These are phyloP conservation scores for Telopea speciosissima DNA, from an alignment of 177 flowering plant genomes.

Conservation along the genomic window DNA sequence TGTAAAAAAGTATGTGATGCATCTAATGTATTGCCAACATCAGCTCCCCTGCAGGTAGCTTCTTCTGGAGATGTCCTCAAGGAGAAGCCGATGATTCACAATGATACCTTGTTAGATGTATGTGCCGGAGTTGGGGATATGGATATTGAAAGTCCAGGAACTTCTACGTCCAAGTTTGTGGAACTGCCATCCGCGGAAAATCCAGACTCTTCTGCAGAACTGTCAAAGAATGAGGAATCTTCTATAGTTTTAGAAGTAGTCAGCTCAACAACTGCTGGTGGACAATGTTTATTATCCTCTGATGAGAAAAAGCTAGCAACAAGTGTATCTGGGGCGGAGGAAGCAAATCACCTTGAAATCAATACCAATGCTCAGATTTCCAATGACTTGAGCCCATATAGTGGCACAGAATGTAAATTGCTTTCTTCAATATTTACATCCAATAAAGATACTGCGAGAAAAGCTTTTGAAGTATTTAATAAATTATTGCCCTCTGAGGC, in stretches of 20 bases:
- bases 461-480: conserved; percentile 44
- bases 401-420: conserved; percentile 15
- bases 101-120: conserved; percentile 21
- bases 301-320: conserved; percentile 6
- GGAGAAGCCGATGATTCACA: conserved; percentile 17
- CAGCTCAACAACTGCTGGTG: conserved; percentile 7
- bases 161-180: conserved; percentile 57
- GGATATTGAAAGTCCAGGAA: conserved; percentile 66
- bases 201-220: conserved; percentile 15
- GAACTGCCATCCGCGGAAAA: conserved; percentile 24
- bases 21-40: conserved; percentile 20
- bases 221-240: conserved; percentile 13
- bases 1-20: conserved; percentile 19
- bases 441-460: conserved; percentile 51
- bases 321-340: too few species aligned
- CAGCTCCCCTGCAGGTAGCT: conserved; percentile 33
- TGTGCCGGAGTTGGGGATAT: conserved; percentile 29
- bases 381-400: conserved; percentile 1
- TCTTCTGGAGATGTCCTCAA: conserved; percentile 18
- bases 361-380: conserved; percentile 3
- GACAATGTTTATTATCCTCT: conserved; percentile 4
- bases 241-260: conserved; percentile 6
- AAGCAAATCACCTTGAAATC: conserved; percentile 6
- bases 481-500: conserved; percentile 37
- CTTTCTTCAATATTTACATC: conserved; percentile 34